phyloP scores from a whole-genome alignment of 805 yeast genomes.

The baker's yeast (Saccharomyces cerevisiae) region DNA sequence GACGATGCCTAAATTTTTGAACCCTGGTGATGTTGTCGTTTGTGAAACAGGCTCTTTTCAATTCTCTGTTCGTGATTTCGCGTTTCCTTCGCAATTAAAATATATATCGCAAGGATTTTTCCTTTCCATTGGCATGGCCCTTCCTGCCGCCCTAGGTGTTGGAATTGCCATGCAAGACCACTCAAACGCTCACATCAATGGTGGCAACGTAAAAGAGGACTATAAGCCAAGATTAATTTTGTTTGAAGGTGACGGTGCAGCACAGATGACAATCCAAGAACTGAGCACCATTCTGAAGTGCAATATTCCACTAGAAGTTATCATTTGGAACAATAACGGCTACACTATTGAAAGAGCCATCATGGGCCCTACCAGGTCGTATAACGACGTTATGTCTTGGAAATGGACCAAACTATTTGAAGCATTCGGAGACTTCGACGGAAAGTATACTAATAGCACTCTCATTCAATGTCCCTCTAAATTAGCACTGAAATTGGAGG shows the following conservation, averaged over 20 bases:
- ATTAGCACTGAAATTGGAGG: constrained; percentile 31
- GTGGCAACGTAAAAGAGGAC: constrained; percentile 12
- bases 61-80: constrained; percentile 64
- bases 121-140: constrained; percentile 80
- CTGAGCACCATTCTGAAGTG: constrained; percentile 54
- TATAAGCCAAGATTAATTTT: constrained; percentile 51
- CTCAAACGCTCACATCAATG: constrained; percentile 26
- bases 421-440: constrained; percentile 50
- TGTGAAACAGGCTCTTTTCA: constrained; percentile 79
- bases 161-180: constrained; percentile 61
- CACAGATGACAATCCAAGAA: constrained; percentile 91
- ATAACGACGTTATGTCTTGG: constrained; percentile 82
- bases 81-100: constrained; percentile 46
- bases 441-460: constrained; percentile 26
- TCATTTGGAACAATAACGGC: constrained; percentile 77
- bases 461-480: constrained; percentile 35
- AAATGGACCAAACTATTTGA: constrained; percentile 64
- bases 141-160: constrained; percentile 81
- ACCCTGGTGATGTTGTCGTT: constrained; percentile 62
- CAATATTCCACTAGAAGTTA: constrained; percentile 55
- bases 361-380: constrained; percentile 64
- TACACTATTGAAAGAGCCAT: constrained; percentile 86
- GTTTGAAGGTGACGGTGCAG: constrained; percentile 88
- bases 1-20: constrained; percentile 36
- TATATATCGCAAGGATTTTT: constrained; percentile 65